Evolutionary conservation across 108 stramenopile genomes (phyloP).

Genomic region (Skeletonema marinoi): DNA sequence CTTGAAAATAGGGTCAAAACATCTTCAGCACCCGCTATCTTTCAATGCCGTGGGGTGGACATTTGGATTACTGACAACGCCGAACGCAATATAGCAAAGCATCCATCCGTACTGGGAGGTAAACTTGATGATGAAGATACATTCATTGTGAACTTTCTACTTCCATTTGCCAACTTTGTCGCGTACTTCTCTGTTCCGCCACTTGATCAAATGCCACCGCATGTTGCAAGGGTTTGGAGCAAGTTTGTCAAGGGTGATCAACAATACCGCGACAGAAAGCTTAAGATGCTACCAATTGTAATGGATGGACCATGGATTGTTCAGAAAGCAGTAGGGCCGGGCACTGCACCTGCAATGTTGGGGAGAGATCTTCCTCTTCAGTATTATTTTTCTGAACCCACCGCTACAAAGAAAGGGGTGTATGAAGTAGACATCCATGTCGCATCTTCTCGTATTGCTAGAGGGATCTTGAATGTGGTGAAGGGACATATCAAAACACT

Average conservation of each 20-base stretch:
- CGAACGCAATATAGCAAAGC: conserved; percentile 81
- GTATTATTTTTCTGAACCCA: conserved; percentile 76
- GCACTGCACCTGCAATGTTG: conserved; percentile 83
- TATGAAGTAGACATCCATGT: conserved; percentile 91
- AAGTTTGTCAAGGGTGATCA: conserved; percentile 84
- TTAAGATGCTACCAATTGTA: conserved; percentile 88
- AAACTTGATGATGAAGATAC: conserved; percentile 75
- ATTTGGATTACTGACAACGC: conserved; percentile 90
- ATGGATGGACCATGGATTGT: conserved; percentile 94
- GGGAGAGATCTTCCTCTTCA: conserved; percentile 89
- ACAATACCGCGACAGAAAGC: conserved; percentile 82
- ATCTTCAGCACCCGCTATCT: conserved; percentile 68
- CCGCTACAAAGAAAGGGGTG: conserved; percentile 57
- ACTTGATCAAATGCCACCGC: conserved; percentile 61
- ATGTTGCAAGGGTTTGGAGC: conserved; percentile 70
- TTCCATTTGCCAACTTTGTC: conserved; percentile 91
- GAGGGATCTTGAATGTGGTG: conserved; percentile 89
- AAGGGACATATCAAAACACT: conserved; percentile 82
- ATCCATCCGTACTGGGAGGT: conserved; percentile 82
- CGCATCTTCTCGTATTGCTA: conserved; percentile 80
- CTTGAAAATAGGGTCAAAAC: conserved; percentile 80
- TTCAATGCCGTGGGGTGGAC: conserved; percentile 85
- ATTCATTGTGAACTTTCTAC: conserved; percentile 88
- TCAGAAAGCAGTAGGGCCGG: conserved; percentile 85
- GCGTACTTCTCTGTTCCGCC: conserved; percentile 83